Conservation (phyloP, 345 rosid species). For the Mallotus nudiflorus region DNA sequence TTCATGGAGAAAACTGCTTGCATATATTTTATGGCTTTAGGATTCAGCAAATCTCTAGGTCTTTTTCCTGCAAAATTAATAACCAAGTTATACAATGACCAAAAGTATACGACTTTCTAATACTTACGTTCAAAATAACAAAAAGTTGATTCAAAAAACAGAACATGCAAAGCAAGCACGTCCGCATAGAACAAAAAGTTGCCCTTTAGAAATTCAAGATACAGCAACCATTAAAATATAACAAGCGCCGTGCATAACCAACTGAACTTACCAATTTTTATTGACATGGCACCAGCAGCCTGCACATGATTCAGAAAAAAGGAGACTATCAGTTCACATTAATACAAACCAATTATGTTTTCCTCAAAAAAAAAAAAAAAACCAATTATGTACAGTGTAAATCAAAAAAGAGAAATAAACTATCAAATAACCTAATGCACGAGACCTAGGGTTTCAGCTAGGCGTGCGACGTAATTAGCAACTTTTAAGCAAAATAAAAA, state of each 20-base stretch:
- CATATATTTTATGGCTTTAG: conserved; percentile 92
- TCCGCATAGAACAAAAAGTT: too few relatives aligned
- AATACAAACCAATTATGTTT: neutral
- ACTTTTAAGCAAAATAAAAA: neutral
- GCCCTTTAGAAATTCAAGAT: too few relatives aligned
- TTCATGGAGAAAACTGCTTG: conserved; percentile 86
- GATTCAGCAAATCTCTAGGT: conserved; percentile 92
- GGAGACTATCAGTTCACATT: conserved; percentile 1
- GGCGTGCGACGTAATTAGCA: too few relatives aligned
- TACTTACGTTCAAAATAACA: neutral
- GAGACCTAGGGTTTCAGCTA: too few relatives aligned
- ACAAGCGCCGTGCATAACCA: conserved; percentile 1
- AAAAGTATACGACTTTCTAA: neutral
- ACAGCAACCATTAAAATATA: too few relatives aligned
- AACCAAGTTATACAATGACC: neutral
- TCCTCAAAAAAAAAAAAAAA: too few relatives aligned
- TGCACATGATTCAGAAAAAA: conserved; percentile 34
- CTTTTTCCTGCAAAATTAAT: conserved; percentile 70
- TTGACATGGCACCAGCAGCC: conserved; percentile 97
- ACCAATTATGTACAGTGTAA: too few relatives aligned
- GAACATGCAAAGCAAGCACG: too few relatives aligned
- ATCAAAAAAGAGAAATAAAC: too few relatives aligned
- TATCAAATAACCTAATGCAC: too few relatives aligned
- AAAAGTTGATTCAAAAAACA: too few relatives aligned
- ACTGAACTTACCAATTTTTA: conserved; percentile 79